Conservation (phyloP, 257 asterid genomes). For the Euphrasia confusa region DNA sequence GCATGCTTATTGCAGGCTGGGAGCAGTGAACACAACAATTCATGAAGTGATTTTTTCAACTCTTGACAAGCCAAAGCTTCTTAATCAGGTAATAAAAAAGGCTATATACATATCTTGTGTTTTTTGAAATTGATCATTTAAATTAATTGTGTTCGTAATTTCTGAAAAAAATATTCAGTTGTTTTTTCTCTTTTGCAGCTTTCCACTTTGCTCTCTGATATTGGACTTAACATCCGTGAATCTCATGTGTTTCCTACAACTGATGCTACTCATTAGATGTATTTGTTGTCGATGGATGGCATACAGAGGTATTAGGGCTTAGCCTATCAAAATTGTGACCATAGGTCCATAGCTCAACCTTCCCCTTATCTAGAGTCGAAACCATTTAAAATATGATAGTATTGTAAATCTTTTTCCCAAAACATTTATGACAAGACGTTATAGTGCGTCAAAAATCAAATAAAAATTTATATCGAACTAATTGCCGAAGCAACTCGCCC, state of each 20-base stretch:
- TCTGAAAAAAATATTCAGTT: slow-evolving; percentile 1
- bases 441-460: no score
- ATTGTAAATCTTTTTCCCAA: background rate
- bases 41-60: slow-evolving; percentile 88
- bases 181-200: slow-evolving; percentile 50
- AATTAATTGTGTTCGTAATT: background rate
- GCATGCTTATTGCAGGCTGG: slow-evolving; percentile 52
- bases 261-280: slow-evolving; percentile 86
- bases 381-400: background rate
- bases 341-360: background rate
- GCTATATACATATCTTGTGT: background rate
- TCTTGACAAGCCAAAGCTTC: slow-evolving; percentile 86
- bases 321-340: slow-evolving; percentile 20
- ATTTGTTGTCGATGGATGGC: slow-evolving; percentile 97
- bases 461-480: no score
- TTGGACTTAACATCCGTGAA: slow-evolving; percentile 93
- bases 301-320: slow-evolving; percentile 58
- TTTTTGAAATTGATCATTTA: slow-evolving; percentile 10
- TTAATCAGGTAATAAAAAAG: slow-evolving; percentile 64
- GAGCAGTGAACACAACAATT: slow-evolving; percentile 39
- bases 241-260: slow-evolving; percentile 92
- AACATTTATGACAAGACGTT: no score
- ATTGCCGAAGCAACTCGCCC: no score
- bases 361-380: background rate
- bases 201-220: slow-evolving; percentile 87